Percentiles rank a stretch among this genome's conserved stretches.
Evolutionary conservation across 1,284 basidiomycete species (phyloP).

Genomic region (Polyporus tsugae): DNA sequence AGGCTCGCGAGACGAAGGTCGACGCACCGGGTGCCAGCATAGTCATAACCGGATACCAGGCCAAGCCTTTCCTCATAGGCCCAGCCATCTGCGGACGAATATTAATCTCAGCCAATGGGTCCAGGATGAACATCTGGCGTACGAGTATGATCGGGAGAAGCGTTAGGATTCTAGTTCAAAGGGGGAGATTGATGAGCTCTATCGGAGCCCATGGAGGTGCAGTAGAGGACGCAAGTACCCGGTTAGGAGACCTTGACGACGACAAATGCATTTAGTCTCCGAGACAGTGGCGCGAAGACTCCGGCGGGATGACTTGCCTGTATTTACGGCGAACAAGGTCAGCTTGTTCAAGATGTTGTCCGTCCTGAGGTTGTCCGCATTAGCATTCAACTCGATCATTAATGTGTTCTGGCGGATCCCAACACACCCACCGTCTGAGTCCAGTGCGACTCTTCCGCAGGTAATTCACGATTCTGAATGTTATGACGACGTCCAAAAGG

Average conservation of each 20-base stretch:
- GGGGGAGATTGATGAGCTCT: not conserved
- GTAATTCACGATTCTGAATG: not conserved
- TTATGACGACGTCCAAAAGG: not conserved
- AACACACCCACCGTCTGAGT: not conserved
- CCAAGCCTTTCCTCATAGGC: not conserved
- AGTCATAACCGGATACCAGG: not conserved
- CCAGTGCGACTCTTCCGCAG: conserved; percentile 11
- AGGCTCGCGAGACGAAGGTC: no score
- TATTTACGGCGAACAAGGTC: conserved; percentile 7
- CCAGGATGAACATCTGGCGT: not conserved
- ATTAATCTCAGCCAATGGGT: not conserved
- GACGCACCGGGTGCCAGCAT: not conserved
- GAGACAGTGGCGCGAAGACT: not conserved
- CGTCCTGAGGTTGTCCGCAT: not conserved
- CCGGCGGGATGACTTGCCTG: not conserved
- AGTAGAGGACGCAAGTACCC: not conserved
- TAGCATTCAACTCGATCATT: not conserved
- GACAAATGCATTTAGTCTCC: not conserved
- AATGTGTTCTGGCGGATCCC: not conserved
- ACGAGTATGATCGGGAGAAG: conserved; percentile 1
- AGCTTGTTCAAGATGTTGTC: conserved; percentile 7
- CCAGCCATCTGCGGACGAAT: not conserved
- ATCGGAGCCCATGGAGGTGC: not conserved
- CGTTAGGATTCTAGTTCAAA: not conserved
- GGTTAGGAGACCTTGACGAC: conserved; percentile 1